Evolutionary conservation across 2,329 filamentous ascomycete genomes (phyloP).

Genomic region (Alternaria tenuissima): DNA sequence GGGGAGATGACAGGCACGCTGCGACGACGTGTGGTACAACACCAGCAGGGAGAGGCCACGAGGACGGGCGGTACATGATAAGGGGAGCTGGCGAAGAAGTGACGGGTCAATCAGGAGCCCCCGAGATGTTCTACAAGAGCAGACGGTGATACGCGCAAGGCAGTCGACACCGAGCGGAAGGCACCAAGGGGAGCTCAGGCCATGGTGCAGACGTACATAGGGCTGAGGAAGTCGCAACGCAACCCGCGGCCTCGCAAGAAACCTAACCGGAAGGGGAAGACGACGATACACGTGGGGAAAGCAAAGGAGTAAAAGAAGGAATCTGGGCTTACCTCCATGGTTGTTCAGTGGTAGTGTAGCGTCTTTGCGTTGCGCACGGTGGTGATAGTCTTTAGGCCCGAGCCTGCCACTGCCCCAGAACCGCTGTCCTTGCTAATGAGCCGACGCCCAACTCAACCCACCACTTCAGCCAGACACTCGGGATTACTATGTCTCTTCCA

Average conservation of each 20-base stretch:
- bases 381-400: slow-evolving; percentile 34
- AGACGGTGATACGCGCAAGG: slow-evolving; percentile 37
- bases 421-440: slow-evolving; percentile 7
- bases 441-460: slow-evolving; percentile 8
- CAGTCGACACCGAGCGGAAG: slow-evolving; percentile 26
- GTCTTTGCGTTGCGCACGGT: slow-evolving; percentile 41
- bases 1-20: slow-evolving; percentile 29
- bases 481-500: slow-evolving; percentile 1
- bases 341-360: slow-evolving; percentile 33
- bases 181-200: slow-evolving; percentile 36
- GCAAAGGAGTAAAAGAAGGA: slow-evolving; percentile 27
- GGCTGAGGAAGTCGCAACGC: slow-evolving; percentile 36
- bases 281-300: slow-evolving; percentile 19
- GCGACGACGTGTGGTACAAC: slow-evolving; percentile 39
- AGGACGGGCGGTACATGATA: slow-evolving; percentile 18
- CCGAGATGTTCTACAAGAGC: slow-evolving; percentile 49
- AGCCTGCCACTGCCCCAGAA: slow-evolving; percentile 17
- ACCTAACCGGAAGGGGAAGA: slow-evolving; percentile 14
- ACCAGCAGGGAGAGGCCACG: slow-evolving; percentile 26
- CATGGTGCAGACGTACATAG: slow-evolving; percentile 34
- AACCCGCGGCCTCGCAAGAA: slow-evolving; percentile 11
- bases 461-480: slow-evolving; percentile 3
- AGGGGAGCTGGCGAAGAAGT: slow-evolving; percentile 20
- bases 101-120: slow-evolving; percentile 34
- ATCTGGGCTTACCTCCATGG: slow-evolving; percentile 46